Percentiles rank a stretch among this genome's conserved stretches.
These are phyloP conservation scores for Trametes cingulata DNA, from an alignment of 768 basidiomycete species.

Conservation along the genomic window DNA sequence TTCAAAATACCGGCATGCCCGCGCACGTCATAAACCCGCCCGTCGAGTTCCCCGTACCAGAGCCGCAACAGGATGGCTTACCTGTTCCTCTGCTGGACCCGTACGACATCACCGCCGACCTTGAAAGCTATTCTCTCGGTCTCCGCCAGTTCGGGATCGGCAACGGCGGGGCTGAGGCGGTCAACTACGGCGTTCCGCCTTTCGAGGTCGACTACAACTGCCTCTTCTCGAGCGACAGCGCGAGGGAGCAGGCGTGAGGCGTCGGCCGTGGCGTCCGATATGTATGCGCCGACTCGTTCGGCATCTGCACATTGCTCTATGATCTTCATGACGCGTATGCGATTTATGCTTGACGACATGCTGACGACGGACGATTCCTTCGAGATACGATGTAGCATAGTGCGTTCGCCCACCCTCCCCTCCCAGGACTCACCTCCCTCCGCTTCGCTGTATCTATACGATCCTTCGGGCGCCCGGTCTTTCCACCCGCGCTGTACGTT, in stretches of 20 bases:
- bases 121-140: constrained; percentile 27
- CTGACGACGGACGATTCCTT: constrained; percentile 12
- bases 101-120: constrained; percentile 20
- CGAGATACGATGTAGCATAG: constrained; percentile 19
- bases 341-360: constrained; percentile 15
- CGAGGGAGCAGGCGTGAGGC: constrained; percentile 1
- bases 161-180: constrained; percentile 10
- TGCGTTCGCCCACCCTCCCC: not conserved
- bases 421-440: constrained; percentile 14
- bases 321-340: constrained; percentile 16
- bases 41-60: not conserved
- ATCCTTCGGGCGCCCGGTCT: not conserved
- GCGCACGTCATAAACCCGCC: not conserved
- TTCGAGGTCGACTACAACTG: constrained; percentile 24
- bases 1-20: constrained; percentile 7
- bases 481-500: constrained; percentile 8
- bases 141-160: constrained; percentile 27
- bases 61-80: not conserved
- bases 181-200: constrained; percentile 22
- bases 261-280: not conserved
- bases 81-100: not conserved
- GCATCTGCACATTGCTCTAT: constrained; percentile 4
- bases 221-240: constrained; percentile 16
- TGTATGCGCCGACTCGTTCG: not conserved
- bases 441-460: constrained; percentile 20